Evolutionary conservation across 2,329 filamentous ascomycete species (phyloP), one percentile per base, ranked within the genome.

Genomic region (Colletotrichum sp.): DNA sequence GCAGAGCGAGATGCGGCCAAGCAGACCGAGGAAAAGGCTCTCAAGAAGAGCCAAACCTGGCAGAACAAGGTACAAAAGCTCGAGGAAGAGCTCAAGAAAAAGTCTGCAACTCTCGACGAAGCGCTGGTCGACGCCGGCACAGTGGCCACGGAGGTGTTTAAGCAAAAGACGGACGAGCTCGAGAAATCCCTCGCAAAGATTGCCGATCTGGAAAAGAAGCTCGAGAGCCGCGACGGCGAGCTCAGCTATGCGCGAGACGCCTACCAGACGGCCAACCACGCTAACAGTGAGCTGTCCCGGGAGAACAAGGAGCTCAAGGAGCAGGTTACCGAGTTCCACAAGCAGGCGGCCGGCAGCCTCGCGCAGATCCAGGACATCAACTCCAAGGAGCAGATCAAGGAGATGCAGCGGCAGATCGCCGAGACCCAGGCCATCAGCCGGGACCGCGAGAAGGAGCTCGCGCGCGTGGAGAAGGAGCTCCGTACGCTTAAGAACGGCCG

Each of bases 241-340:
- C 84, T 88, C 30, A 90, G 92, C 3, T 94, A 92, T 78, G 84
- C 87, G 14, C 88, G 90, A 68, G 86, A 86, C 5, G 85, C 88
- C 12, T 94, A 94, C 78, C 92, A 93, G 78, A 85, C 89, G 26
- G 88, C 89, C 1, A 91, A 90, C 10, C 86, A 87, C 36, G 81
- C 85, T 2, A 87, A 87, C 4, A 84, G 84, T 16, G 84, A 86
- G 18, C 82, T 91, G 4, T 82, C 84, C 24, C 79, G 83, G 3
- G 87, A 91, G 78, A 90, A 89, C 77, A 81, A 81, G 21, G 83
- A 85, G 9, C 84, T 93, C 3, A 84, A 85, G 68, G 80, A 79
- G 12, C 82, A 84, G 30, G 82, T 87, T 18, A 81, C 82, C 24
- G 83, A 86, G 6, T 84, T 91, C 2, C 78, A 81, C 62, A 83